Evolutionary conservation across 495 filamentous ascomycete genomes (phyloP), one percentile per base, ranked within the genome.

Genomic region (Penicillium maclennaniae): DNA sequence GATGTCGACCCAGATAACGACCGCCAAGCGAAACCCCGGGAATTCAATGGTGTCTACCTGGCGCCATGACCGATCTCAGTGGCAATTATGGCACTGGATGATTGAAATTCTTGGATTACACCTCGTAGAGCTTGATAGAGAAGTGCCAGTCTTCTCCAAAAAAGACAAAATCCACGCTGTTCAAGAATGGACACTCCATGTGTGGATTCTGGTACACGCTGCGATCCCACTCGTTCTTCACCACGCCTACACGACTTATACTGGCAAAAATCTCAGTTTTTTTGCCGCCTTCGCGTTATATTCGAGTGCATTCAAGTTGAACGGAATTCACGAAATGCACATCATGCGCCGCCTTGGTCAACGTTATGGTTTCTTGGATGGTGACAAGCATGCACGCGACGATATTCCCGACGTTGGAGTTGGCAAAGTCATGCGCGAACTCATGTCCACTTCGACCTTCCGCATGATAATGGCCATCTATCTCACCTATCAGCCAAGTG

Each of bases 401-500:
- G 64, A 61, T 9, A 58, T 67, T 23, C 64, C 64, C 0, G 61
- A 67, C 38, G 51, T 62, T 2, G 64, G 61, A 3, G 64, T 67
- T 15, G 48, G 46, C 20, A 64, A 57, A 42, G 64, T 67, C 5
- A 49, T 61, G 6, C 51, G 49, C n/a, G 61, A 63, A 47, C 55
- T 66, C 1, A 61, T 63, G 17, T 63, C 61, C 14, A 61, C 58
- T 3, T 57, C 63, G 0, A 47, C 54, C 1, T 55, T 63, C 10
- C 63, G 63, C 19, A 58, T 66, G 43, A 43, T 60, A 19, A 63
- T 66, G 57, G 28, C 63, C 7, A 54, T 63, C 7, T 65, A 45
- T 19, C 45, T 67, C 2, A 58, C 64, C 36, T 67, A 67, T 20
- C 49, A 37, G 10, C 43, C 71, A 63, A 82, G 88, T 44, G 42